These are phyloP conservation scores for Leucosporidium creatinivorum DNA, from an alignment of 768 basidiomycete genomes.

Conservation along the genomic window DNA sequence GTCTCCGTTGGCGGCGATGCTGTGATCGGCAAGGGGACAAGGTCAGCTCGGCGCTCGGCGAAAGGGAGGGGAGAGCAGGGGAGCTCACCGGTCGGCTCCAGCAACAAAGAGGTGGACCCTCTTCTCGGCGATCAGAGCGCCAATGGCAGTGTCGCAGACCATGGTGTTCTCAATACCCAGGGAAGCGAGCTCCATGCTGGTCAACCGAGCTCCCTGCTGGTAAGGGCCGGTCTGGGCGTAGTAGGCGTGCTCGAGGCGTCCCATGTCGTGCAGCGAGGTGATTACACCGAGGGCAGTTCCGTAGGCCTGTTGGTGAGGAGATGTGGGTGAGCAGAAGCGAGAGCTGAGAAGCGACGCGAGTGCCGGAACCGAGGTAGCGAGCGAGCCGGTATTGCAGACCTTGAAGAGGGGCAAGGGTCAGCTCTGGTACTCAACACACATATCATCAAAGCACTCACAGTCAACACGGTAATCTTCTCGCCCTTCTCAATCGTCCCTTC, in stretches of 20 bases:
- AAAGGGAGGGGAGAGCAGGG: neutral
- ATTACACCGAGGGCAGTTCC: conserved; percentile 92
- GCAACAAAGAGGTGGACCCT: conserved; percentile 49
- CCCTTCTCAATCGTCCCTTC: conserved; percentile 43
- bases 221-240: conserved; percentile 93
- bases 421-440: too few relatives aligned
- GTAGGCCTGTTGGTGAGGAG: conserved; percentile 63
- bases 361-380: conserved; percentile 84
- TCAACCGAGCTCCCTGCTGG: conserved; percentile 83
- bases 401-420: neutral
- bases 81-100: conserved; percentile 33
- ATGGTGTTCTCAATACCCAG: conserved; percentile 78
- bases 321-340: neutral
- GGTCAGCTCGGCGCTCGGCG: neutral
- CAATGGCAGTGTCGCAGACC: conserved; percentile 99
- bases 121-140: conserved; percentile 78
- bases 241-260: conserved; percentile 68
- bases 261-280: conserved; percentile 73
- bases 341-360: neutral
- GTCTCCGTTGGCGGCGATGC: conserved; percentile 82
- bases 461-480: conserved; percentile 66
- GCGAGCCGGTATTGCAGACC: conserved; percentile 93
- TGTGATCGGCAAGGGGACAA: neutral
- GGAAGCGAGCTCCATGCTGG: conserved; percentile 78
- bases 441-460: conserved; percentile 39